Conservation (phyloP, 2,329 filamentous ascomycete species). For the Colletotrichum sp. region DNA sequence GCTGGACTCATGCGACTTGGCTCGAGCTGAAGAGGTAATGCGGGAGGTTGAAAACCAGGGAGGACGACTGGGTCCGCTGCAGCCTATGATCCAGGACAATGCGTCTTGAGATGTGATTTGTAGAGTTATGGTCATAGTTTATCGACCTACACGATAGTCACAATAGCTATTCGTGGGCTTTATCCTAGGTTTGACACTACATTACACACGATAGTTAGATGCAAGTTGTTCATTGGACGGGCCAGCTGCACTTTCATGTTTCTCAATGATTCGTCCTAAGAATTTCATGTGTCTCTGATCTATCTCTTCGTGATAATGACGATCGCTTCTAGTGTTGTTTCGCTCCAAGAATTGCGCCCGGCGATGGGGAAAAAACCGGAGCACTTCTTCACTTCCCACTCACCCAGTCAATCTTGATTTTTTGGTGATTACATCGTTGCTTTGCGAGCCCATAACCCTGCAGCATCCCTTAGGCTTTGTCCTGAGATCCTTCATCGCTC, state of each 20-base stretch:
- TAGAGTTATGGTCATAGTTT: rapidly evolving
- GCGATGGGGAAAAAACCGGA: not conserved
- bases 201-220: not conserved
- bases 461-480: rapidly evolving
- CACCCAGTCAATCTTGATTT: not conserved
- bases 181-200: not conserved
- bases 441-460: not conserved
- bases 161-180: rapidly evolving
- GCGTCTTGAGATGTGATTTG: not conserved
- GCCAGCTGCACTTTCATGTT: rapidly evolving
- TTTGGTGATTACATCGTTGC: not conserved
- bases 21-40: not conserved
- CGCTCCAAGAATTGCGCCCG: not conserved
- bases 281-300: not conserved
- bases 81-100: slow-evolving; percentile 16
- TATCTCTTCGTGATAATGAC: not conserved
- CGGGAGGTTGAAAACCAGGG: slow-evolving; percentile 2
- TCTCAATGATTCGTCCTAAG: not conserved
- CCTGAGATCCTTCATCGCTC: not conserved
- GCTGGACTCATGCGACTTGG: not conserved
- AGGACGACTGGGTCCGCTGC: not conserved
- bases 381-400: not conserved
- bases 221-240: rapidly evolving
- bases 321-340: not conserved
- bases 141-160: rapidly evolving